Percentiles rank a stretch among this genome's conserved stretches.
These are phyloP conservation scores for Fragaria vesca DNA, from an alignment of 306 rosid species.

Conservation along the genomic window DNA sequence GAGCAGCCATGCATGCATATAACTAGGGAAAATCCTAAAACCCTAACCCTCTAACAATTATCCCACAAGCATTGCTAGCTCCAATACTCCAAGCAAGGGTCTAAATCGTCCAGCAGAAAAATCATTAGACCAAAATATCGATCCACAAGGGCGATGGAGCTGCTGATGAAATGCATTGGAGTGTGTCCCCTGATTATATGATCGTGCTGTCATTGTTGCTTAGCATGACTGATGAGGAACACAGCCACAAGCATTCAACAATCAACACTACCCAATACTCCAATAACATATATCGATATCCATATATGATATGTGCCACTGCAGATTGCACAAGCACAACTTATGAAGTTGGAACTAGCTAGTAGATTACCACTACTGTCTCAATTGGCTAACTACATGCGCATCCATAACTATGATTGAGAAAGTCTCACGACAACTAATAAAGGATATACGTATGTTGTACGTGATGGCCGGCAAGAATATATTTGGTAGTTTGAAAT, in stretches of 20 bases:
- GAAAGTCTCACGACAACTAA: background rate
- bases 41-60: background rate
- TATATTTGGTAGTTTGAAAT: background rate
- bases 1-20: too few species aligned
- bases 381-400: background rate
- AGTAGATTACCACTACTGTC: background rate
- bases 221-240: background rate
- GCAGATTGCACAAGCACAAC: background rate
- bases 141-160: background rate
- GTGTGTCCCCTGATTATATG: constrained; percentile 7
- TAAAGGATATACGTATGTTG: background rate
- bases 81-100: background rate
- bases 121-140: background rate
- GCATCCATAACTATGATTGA: background rate
- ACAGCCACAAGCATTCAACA: background rate
- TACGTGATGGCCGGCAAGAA: background rate
- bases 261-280: background rate
- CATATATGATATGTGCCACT: background rate
- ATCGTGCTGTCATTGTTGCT: background rate
- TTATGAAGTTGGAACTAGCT: background rate
- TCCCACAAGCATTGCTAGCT: background rate
- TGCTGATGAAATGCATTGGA: constrained; percentile 4
- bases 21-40: too few species aligned
- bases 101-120: background rate
- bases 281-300: background rate